phyloP scores from a whole-genome alignment of 768 basidiomycete species.

The Saitozyma sp. region DNA sequence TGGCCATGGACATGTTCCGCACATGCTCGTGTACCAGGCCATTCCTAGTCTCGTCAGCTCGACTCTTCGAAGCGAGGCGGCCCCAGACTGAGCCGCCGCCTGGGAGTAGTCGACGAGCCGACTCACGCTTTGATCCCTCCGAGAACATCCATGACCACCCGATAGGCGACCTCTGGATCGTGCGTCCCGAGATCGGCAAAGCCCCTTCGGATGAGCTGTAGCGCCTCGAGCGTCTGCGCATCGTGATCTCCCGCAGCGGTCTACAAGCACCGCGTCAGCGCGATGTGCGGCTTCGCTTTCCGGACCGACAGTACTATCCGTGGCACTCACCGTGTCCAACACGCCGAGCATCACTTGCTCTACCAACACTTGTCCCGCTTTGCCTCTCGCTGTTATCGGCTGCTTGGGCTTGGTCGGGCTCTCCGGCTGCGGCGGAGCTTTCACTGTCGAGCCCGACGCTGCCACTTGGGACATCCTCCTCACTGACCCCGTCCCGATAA shows the following conservation, averaged over 20 bases:
- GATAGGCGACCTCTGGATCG: constrained; percentile 83
- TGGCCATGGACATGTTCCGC: constrained; percentile 61
- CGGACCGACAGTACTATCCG: constrained; percentile 3
- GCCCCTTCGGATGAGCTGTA: constrained; percentile 69
- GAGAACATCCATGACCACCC: constrained; percentile 82
- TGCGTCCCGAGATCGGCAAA: constrained; percentile 80
- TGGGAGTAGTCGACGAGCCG: background rate
- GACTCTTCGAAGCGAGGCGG: background rate
- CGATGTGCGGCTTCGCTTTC: background rate
- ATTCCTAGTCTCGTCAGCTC: constrained; percentile 60
- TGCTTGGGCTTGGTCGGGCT: constrained; percentile 12
- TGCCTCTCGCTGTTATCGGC: constrained; percentile 18
- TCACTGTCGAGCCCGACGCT: background rate
- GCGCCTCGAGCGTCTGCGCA: constrained; percentile 29
- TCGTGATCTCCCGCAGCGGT: constrained; percentile 36
- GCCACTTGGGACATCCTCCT: constrained; percentile 10
- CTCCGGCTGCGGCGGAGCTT: background rate
- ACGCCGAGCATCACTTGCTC: constrained; percentile 82
- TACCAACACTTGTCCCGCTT: constrained; percentile 60
- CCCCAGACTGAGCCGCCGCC: background rate
- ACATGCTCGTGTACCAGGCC: constrained; percentile 75
- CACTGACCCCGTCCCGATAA: constrained; percentile 64
- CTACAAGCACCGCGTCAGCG: constrained; percentile 14
- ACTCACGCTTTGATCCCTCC: constrained; percentile 88
- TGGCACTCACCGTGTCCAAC: constrained; percentile 64